phyloP scores from a whole-genome alignment of 768 basidiomycete species.

The Lentinula guzmanii region DNA sequence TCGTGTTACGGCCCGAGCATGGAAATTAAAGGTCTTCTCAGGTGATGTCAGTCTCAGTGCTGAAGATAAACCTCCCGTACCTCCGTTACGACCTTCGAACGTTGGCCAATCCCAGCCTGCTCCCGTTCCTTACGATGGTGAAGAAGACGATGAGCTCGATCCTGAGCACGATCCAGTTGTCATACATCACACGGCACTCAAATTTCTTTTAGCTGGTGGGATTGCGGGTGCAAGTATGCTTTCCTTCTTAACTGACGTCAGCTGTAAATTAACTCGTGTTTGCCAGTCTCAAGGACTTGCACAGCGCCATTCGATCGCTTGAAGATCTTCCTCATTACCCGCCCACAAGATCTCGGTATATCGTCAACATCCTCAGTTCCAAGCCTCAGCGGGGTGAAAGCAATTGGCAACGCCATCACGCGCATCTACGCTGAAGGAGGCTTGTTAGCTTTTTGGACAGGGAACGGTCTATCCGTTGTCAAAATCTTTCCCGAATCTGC shows the following conservation, averaged over 20 bases:
- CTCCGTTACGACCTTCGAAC: slow-evolving; percentile 7
- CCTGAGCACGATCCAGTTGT: slow-evolving; percentile 56
- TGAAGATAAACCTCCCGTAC: slow-evolving; percentile 56
- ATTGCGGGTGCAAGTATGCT: slow-evolving; percentile 85
- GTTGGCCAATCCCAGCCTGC: background rate
- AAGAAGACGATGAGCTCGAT: slow-evolving; percentile 38
- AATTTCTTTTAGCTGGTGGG: slow-evolving; percentile 91
- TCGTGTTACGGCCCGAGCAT: background rate
- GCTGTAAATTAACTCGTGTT: background rate
- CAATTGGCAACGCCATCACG: slow-evolving; percentile 65
- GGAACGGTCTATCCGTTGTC: slow-evolving; percentile 86
- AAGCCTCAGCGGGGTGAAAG: slow-evolving; percentile 47
- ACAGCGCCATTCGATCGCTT: slow-evolving; percentile 97
- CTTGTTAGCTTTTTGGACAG: slow-evolving; percentile 94
- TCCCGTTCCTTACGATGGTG: slow-evolving; percentile 18
- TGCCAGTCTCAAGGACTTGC: slow-evolving; percentile 85
- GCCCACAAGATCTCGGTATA: slow-evolving; percentile 68
- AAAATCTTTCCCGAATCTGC: slow-evolving; percentile 99
- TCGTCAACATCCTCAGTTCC: slow-evolving; percentile 36
- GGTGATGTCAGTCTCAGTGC: slow-evolving; percentile 76
- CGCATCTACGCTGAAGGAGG: slow-evolving; percentile 90
- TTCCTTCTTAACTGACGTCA: background rate
- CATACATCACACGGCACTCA: slow-evolving; percentile 69
- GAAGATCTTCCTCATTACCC: slow-evolving; percentile 94
- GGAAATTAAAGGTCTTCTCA: slow-evolving; percentile 21